Conservation (phyloP, 805 yeast species). For the Metschnikowia sp. region DNA sequence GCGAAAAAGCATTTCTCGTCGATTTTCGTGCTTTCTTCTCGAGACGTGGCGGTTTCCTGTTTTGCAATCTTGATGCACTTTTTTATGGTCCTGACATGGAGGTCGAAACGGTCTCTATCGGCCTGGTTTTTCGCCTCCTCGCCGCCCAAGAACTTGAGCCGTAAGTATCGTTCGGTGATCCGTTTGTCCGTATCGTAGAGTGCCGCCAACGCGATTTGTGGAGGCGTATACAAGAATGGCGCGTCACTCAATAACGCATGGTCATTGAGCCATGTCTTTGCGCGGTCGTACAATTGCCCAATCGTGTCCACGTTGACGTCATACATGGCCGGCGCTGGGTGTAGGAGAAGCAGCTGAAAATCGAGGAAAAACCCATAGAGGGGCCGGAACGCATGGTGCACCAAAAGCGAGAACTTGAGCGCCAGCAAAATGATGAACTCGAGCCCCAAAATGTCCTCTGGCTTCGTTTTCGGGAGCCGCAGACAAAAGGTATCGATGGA, state of each 20-base stretch:
- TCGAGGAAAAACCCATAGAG: slow-evolving; percentile 94
- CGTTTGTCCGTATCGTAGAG: slow-evolving; percentile 64
- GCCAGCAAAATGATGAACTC: slow-evolving; percentile 78
- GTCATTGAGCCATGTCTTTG: slow-evolving; percentile 62
- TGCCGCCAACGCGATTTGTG: slow-evolving; percentile 91
- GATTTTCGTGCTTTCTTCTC: slow-evolving; percentile 59
- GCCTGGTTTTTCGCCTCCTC: not conserved
- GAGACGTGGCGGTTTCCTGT: slow-evolving; percentile 40
- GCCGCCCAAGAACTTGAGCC: slow-evolving; percentile 49
- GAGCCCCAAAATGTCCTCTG: slow-evolving; percentile 64
- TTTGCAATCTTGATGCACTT: slow-evolving; percentile 49
- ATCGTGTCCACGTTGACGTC: slow-evolving; percentile 50
- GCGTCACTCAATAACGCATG: slow-evolving; percentile 71
- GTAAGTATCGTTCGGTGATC: slow-evolving; percentile 63
- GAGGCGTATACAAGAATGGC: slow-evolving; percentile 79
- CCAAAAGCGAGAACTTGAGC: slow-evolving; percentile 72
- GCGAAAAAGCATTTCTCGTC: slow-evolving; percentile 64
- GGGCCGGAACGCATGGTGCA: slow-evolving; percentile 86
- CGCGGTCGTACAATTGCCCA: slow-evolving; percentile 67
- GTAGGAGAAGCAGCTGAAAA: slow-evolving; percentile 56
- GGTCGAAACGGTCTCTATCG: slow-evolving; percentile 34
- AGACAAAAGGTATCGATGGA: slow-evolving; percentile 77
- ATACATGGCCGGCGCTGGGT: slow-evolving; percentile 42
- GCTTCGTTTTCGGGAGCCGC: slow-evolving; percentile 63
- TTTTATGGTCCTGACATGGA: slow-evolving; percentile 43